Conservation (phyloP, 306 rosid species). For the Vigna trinervia region DNA sequence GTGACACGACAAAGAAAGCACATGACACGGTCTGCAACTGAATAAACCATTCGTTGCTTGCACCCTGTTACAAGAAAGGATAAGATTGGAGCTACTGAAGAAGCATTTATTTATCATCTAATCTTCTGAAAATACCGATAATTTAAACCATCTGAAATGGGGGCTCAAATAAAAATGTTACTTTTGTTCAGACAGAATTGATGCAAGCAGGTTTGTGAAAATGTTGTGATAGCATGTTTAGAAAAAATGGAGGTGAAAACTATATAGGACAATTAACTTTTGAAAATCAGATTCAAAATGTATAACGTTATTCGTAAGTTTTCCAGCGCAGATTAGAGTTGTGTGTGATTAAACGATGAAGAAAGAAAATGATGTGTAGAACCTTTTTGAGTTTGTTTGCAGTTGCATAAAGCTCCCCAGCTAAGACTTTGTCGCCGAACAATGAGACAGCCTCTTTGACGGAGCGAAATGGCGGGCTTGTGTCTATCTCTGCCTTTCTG, state of each 20-base stretch:
- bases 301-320: no score
- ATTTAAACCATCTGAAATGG: background rate
- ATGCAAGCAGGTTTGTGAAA: background rate
- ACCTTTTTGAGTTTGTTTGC: constrained; percentile 77
- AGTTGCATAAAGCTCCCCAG: constrained; percentile 68
- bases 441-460: constrained; percentile 89
- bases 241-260: no score
- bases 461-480: constrained; percentile 75
- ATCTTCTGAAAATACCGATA: background rate
- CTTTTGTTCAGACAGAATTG: background rate
- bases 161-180: background rate
- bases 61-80: constrained; percentile 53
- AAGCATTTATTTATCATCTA: background rate
- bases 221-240: background rate
- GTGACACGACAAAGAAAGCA: constrained; percentile 37
- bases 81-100: background rate
- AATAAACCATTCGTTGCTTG: constrained; percentile 24
- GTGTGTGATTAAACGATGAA: background rate
- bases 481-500: constrained; percentile 83
- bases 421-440: constrained; percentile 82
- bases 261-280: no score
- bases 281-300: no score
- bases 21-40: constrained; percentile 27
- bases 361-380: background rate
- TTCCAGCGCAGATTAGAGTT: no score